These are phyloP conservation scores for Trichosporon ovoides DNA, from an alignment of 1,284 basidiomycete genomes.

Conservation along the genomic window DNA sequence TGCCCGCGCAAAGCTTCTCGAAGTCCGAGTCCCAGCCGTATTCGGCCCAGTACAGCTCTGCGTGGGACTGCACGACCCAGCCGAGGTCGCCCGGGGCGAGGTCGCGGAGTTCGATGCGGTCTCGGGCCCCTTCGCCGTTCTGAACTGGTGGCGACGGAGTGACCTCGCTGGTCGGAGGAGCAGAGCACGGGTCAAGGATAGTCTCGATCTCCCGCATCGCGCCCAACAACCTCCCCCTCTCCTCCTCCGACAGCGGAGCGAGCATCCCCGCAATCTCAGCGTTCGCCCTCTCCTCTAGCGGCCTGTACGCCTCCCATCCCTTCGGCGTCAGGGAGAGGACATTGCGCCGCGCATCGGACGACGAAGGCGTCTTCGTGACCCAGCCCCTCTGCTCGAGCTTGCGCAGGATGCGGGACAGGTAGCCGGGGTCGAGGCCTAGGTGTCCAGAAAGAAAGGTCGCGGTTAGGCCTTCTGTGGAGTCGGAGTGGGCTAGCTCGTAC, in stretches of 20 bases:
- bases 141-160: too few relatives aligned
- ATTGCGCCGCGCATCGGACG: conserved; percentile 14
- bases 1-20: conserved; percentile 13
- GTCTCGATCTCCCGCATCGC: conserved; percentile 11
- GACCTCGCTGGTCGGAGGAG: too few relatives aligned
- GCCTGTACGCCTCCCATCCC: conserved; percentile 6
- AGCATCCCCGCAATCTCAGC: conserved; percentile 4
- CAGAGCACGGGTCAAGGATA: too few relatives aligned
- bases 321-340: conserved; percentile 1
- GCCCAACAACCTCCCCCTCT: conserved; percentile 1
- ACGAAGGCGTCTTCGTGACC: conserved; percentile 5
- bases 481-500: conserved; percentile 15
- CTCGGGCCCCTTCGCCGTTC: too few relatives aligned
- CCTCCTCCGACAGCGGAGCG: not conserved
- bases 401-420: conserved; percentile 19
- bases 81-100: conserved; percentile 16
- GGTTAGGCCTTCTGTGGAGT: not conserved
- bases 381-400: conserved; percentile 15
- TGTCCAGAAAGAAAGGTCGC: conserved; percentile 13
- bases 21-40: conserved; percentile 9
- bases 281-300: conserved; percentile 7
- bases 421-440: conserved; percentile 15
- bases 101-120: conserved; percentile 10
- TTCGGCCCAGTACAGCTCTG: conserved; percentile 13
- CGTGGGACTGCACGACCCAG: conserved; percentile 15